Conservation (phyloP, 495 filamentous ascomycete genomes). For the Cairneyella variabilis region DNA sequence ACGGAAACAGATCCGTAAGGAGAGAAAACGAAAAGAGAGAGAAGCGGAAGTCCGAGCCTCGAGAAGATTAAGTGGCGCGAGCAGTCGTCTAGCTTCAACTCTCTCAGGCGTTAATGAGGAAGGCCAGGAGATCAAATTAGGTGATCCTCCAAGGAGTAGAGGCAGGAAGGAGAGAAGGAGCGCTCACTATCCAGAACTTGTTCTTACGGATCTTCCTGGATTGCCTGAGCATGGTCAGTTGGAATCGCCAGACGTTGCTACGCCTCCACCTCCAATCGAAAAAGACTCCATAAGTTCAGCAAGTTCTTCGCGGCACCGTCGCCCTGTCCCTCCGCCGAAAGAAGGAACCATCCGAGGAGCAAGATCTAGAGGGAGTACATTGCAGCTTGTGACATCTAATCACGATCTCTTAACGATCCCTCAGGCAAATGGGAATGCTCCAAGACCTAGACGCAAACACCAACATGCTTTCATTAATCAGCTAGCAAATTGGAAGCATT, state of each 20-base stretch:
- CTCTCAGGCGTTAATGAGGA: constrained; percentile 74
- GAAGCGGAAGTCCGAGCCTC: constrained; percentile 78
- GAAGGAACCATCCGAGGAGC: constrained; percentile 59
- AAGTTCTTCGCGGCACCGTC: constrained; percentile 61
- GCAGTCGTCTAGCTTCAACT: constrained; percentile 73
- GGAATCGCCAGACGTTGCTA: constrained; percentile 30
- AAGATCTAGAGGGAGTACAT: constrained; percentile 68
- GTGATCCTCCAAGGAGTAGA: constrained; percentile 55
- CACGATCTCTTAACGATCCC: constrained; percentile 57
- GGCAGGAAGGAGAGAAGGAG: constrained; percentile 49
- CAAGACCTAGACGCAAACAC: constrained; percentile 54
- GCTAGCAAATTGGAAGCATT: constrained; percentile 81
- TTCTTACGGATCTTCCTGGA: constrained; percentile 62
- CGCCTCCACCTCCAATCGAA: constrained; percentile 66
- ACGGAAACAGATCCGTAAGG: constrained; percentile 77
- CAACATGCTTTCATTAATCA: constrained; percentile 73
- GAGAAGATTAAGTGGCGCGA: constrained; percentile 79
- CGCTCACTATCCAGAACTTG: constrained; percentile 44
- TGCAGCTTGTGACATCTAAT: constrained; percentile 75
- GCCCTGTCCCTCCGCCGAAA: constrained; percentile 82
- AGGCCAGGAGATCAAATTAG: constrained; percentile 33
- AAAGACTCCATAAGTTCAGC: constrained; percentile 72
- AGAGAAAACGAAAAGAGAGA: constrained; percentile 79
- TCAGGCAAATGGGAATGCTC: constrained; percentile 43
- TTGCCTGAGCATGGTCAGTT: constrained; percentile 57